These are phyloP conservation scores for Oropetium thomaeum DNA, from an alignment of 176 grass and related monocot species.

Conservation along the genomic window DNA sequence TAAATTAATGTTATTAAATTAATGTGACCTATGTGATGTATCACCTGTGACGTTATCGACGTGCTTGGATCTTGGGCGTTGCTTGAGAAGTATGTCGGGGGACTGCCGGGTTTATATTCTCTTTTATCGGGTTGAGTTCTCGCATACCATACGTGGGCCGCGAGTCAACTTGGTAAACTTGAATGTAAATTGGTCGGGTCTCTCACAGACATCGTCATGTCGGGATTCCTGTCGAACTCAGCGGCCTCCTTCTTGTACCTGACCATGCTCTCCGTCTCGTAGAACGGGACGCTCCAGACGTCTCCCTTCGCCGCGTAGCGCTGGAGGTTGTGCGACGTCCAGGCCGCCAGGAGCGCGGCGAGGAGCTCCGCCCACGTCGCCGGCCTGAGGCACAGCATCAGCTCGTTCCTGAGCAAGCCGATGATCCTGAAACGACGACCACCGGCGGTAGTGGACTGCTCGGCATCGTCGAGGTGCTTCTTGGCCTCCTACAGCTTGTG, in stretches of 20 bases:
- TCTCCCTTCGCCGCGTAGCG: not conserved
- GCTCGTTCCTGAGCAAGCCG: not conserved
- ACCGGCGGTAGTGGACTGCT: not conserved
- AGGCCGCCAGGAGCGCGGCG: not conserved
- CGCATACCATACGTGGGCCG: too few species aligned
- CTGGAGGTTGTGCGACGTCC: not conserved
- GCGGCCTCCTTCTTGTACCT: not conserved
- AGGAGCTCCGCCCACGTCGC: not conserved
- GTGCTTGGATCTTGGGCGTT: too few species aligned
- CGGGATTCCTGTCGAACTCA: not conserved
- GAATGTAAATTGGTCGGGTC: too few species aligned
- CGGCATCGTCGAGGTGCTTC: not conserved
- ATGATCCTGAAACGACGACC: not conserved
- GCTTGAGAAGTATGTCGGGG: too few species aligned
- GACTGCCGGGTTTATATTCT: too few species aligned
- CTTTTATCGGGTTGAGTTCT: too few species aligned
- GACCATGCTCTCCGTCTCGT: not conserved
- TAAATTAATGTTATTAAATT: too few species aligned
- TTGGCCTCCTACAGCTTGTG: conserved; percentile 10
- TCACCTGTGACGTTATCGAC: too few species aligned
- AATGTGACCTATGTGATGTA: too few species aligned
- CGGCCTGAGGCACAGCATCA: not conserved
- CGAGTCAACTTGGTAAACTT: too few species aligned
- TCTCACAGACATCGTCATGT: not conserved
- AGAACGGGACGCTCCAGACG: not conserved